Conservation (phyloP, 2,329 filamentous ascomycete species). For the Aulographum hederae region DNA sequence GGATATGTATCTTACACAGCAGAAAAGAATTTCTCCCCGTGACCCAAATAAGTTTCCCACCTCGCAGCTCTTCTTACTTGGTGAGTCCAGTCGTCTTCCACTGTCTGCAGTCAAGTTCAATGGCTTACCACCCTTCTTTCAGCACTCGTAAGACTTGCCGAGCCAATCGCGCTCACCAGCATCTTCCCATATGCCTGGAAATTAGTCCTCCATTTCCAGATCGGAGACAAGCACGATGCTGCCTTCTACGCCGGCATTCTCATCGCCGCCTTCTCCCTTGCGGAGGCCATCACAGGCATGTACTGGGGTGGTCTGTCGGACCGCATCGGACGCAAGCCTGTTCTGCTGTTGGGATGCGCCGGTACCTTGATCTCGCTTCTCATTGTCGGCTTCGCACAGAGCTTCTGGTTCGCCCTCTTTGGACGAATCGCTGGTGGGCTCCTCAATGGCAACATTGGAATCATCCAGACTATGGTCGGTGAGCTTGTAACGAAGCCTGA, state of each 20-base stretch:
- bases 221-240: slow-evolving; percentile 24
- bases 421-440: slow-evolving; percentile 64
- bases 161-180: slow-evolving; percentile 83
- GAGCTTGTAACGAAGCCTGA: slow-evolving; percentile 70
- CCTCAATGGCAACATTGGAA: slow-evolving; percentile 80
- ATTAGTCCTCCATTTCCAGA: slow-evolving; percentile 17
- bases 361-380: slow-evolving; percentile 73
- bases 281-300: slow-evolving; percentile 75
- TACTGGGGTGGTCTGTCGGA: slow-evolving; percentile 21
- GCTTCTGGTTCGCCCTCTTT: slow-evolving; percentile 65
- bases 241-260: slow-evolving; percentile 77
- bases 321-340: slow-evolving; percentile 20
- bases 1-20: slow-evolving; percentile 42
- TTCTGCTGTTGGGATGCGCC: slow-evolving; percentile 33
- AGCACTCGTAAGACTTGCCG: slow-evolving; percentile 84
- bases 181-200: slow-evolving; percentile 62
- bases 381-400: slow-evolving; percentile 64
- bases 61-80: slow-evolving; percentile 66
- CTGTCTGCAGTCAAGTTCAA: slow-evolving; percentile 5
- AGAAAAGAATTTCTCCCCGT: slow-evolving; percentile 32
- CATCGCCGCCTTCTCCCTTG: slow-evolving; percentile 80
- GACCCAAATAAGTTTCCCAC: slow-evolving; percentile 63
- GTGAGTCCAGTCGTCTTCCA: slow-evolving; percentile 29
- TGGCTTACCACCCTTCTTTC: slow-evolving; percentile 3
- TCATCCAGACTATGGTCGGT: slow-evolving; percentile 80